Conservation (phyloP, 169 alveolate genomes). For the Eimeria mitis region DNA sequence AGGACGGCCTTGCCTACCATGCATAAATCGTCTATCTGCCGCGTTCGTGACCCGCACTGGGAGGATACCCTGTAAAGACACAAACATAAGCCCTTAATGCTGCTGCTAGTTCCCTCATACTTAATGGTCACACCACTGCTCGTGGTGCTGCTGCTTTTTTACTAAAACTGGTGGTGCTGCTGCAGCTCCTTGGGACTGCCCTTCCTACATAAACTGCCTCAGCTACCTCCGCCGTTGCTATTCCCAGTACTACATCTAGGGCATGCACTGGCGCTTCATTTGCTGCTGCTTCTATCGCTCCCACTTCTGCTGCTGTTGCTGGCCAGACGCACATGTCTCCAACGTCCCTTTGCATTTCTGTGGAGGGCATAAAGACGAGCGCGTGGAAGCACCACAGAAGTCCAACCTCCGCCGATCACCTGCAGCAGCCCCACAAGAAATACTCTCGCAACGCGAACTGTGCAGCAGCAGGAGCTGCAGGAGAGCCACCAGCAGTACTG, state of each 20-base stretch:
- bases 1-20: slow-evolving; percentile 18
- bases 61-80: slow-evolving; percentile 44
- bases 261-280: neutral
- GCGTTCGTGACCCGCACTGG: slow-evolving; percentile 65
- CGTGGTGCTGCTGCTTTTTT: neutral
- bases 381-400: slow-evolving; percentile 48
- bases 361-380: slow-evolving; percentile 57
- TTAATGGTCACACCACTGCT: neutral
- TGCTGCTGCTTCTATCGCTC: neutral
- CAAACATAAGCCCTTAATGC: neutral
- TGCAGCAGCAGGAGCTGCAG: slow-evolving; percentile 26
- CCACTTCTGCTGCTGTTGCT: neutral
- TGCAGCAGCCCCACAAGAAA: neutral
- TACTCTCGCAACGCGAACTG: neutral
- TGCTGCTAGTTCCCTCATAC: neutral
- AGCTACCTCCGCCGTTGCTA: neutral
- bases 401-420: slow-evolving; percentile 73
- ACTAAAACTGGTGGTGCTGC: neutral
- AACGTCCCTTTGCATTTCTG: slow-evolving; percentile 36
- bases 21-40: slow-evolving; percentile 66
- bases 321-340: slow-evolving; percentile 45
- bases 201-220: neutral
- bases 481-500: neutral
- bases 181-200: neutral
- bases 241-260: neutral